Conservation (phyloP, 164 flowering plant genomes). For the Protea cynaroides region DNA sequence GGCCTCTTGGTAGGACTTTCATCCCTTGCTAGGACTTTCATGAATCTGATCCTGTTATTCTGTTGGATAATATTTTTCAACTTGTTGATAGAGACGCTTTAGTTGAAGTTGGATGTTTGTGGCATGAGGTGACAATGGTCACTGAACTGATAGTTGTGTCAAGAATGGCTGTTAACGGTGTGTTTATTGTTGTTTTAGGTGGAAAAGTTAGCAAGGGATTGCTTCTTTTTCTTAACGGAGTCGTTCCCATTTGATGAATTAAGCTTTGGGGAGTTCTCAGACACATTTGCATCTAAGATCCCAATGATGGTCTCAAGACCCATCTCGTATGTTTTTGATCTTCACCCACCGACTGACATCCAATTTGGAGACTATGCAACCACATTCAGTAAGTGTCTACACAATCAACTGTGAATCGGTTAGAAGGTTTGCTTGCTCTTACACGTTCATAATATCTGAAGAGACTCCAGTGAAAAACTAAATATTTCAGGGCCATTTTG, state of each 20-base stretch:
- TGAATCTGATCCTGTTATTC: not conserved
- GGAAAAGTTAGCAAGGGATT: conserved; percentile 69
- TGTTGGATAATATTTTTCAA: no score
- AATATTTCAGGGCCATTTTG: not conserved
- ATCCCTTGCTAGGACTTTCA: not conserved
- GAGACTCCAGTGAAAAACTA: not conserved
- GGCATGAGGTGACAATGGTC: not conserved
- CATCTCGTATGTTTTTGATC: conserved; percentile 60
- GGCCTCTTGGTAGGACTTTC: no score
- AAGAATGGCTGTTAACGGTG: not conserved
- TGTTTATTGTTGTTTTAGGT: conserved; percentile 45
- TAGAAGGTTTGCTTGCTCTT: not conserved
- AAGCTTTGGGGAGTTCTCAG: conserved; percentile 53
- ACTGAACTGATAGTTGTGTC: not conserved
- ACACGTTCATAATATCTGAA: not conserved
- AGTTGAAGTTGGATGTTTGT: no score
- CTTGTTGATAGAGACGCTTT: no score
- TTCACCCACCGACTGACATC: conserved; percentile 50
- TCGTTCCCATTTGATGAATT: conserved; percentile 72
- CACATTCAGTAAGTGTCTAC: conserved; percentile 24
- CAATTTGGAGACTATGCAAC: conserved; percentile 54
- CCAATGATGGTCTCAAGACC: conserved; percentile 51
- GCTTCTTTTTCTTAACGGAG: conserved; percentile 68
- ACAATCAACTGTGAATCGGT: conserved; percentile 1
- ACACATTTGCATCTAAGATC: conserved; percentile 26